These are phyloP conservation scores for Boletus barrowsii DNA, from an alignment of 768 basidiomycete species.

Conservation along the genomic window DNA sequence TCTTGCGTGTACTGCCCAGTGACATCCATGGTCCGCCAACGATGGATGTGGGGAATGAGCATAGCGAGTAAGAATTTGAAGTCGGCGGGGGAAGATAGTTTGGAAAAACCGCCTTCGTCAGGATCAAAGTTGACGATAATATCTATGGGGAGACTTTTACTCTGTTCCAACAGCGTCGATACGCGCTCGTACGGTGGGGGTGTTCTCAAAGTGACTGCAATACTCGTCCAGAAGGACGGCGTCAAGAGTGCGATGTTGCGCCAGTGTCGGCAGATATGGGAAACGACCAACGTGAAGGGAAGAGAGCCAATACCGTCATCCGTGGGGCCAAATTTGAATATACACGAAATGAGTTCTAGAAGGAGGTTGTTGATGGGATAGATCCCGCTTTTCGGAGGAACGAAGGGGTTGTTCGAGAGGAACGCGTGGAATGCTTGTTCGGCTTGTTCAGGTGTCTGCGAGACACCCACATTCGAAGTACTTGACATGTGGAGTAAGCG, in stretches of 20 bases:
- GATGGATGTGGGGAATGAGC: constrained; percentile 50
- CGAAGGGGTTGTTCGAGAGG: not conserved
- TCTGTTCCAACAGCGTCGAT: constrained; percentile 47
- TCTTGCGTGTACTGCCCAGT: constrained; percentile 44
- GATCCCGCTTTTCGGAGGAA: not conserved
- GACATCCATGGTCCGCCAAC: constrained; percentile 53
- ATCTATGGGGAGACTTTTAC: constrained; percentile 51
- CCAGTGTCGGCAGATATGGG: constrained; percentile 48
- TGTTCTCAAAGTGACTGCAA: constrained; percentile 26
- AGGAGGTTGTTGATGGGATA: not conserved
- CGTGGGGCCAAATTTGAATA: not conserved
- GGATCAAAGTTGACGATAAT: constrained; percentile 31
- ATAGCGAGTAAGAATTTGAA: constrained; percentile 28
- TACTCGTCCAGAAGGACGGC: constrained; percentile 53
- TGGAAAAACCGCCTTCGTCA: constrained; percentile 10
- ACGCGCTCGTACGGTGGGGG: constrained; percentile 44
- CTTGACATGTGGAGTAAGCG: too few species aligned
- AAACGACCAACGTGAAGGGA: constrained; percentile 45
- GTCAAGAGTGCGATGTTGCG: constrained; percentile 50
- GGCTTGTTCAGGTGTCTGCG: too few species aligned
- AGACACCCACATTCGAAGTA: too few species aligned
- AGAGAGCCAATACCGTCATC: too few species aligned
- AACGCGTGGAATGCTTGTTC: too few species aligned
- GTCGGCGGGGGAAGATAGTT: constrained; percentile 18
- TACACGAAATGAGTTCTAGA: not conserved